Percentiles rank a stretch among this genome's conserved stretches.
These are phyloP conservation scores for Athelia psychrophila DNA, from an alignment of 1,284 basidiomycete genomes.

Conservation along the genomic window DNA sequence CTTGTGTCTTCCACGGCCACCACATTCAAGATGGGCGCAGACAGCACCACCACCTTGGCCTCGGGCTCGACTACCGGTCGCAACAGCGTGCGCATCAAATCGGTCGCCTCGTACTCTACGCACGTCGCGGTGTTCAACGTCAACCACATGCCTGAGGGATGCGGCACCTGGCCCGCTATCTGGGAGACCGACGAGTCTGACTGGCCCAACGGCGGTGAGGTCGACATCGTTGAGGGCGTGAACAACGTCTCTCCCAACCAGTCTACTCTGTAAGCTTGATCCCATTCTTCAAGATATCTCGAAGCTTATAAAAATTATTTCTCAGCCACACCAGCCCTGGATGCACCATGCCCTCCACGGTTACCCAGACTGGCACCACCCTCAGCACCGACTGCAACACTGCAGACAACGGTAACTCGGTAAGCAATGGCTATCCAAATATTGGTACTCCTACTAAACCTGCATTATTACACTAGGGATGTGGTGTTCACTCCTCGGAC, in stretches of 20 bases:
- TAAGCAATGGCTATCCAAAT: slow-evolving; percentile 5
- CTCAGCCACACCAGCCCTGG: neutral
- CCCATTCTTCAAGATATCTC: slow-evolving; percentile 27
- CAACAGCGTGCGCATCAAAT: slow-evolving; percentile 31
- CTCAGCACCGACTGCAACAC: slow-evolving; percentile 35
- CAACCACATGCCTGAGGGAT: neutral
- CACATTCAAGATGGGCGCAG: slow-evolving; percentile 32
- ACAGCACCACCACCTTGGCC: slow-evolving; percentile 26
- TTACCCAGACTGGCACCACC: neutral
- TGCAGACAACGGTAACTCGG: slow-evolving; percentile 17
- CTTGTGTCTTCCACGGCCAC: slow-evolving; percentile 26
- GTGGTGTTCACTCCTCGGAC: slow-evolving; percentile 37
- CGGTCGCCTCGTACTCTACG: slow-evolving; percentile 24
- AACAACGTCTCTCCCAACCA: slow-evolving; percentile 32
- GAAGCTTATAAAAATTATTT: slow-evolving; percentile 4
- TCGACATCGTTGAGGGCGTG: slow-evolving; percentile 36
- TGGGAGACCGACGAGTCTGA: slow-evolving; percentile 36
- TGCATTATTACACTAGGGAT: too few relatives aligned
- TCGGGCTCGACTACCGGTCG: slow-evolving; percentile 29
- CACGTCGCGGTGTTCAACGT: slow-evolving; percentile 22
- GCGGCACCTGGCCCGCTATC: slow-evolving; percentile 17
- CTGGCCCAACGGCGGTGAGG: slow-evolving; percentile 28
- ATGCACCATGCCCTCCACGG: neutral
- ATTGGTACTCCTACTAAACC: slow-evolving; percentile 33
- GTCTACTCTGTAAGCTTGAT: slow-evolving; percentile 35